Conservation (phyloP, 2,329 filamentous ascomycete genomes). For the Ophiostoma sp. region DNA sequence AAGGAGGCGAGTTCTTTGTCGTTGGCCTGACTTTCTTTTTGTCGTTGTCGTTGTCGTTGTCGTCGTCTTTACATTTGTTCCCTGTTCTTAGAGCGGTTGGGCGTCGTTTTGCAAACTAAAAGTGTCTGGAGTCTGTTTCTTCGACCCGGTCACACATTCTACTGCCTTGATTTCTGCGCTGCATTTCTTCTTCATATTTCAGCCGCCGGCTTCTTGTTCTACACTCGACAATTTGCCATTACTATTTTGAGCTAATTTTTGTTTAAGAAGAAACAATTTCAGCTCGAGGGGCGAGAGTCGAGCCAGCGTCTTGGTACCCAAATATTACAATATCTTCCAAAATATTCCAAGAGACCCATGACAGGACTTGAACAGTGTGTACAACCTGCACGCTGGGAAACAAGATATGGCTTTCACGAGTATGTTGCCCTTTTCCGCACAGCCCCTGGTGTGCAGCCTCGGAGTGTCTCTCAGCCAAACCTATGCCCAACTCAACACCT, state of each 20-base stretch:
- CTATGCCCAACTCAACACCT: neutral
- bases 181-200: neutral
- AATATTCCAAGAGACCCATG: neutral
- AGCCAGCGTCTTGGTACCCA: neutral
- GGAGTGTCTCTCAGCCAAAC: too few species aligned
- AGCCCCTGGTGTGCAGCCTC: too few species aligned
- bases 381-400: too few species aligned
- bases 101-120: slow-evolving; percentile 7
- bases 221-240: neutral
- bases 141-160: neutral
- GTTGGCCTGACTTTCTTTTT: neutral
- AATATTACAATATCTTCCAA: neutral
- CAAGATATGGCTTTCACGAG: too few species aligned
- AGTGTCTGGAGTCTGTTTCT: neutral
- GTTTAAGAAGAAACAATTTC: too few species aligned
- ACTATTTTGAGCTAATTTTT: neutral
- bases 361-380: neutral
- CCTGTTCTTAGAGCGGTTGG: neutral
- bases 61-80: neutral
- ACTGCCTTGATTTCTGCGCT: neutral
- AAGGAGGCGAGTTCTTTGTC: neutral
- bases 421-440: too few species aligned
- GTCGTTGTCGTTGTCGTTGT: neutral
- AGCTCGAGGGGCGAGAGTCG: too few species aligned
- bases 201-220: neutral